Evolutionary conservation across 2,329 filamentous ascomycete species (phyloP), one percentile per base, ranked within the genome.

Genomic region (Sordariomycetes sp.): DNA sequence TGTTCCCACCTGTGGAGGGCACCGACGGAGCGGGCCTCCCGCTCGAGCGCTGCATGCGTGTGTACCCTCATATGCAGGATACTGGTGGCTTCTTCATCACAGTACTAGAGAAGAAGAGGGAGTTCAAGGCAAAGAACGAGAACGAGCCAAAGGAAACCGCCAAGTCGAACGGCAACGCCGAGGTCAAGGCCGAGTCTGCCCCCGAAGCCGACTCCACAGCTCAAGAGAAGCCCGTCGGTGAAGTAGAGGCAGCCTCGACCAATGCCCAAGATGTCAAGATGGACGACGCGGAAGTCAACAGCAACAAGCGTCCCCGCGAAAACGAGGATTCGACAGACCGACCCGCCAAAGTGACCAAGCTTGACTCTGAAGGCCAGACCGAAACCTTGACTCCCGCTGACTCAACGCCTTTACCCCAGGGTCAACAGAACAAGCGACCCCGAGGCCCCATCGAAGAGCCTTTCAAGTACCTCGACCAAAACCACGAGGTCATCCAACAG

Each of bases 21-120:
- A 59, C 63, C 25, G 62, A 66, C 19, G 74, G 71, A 35, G 66
- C 73, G 58, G 51, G 72, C 59, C 68, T 95, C 17, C 87, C 87
- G 12, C 71, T 96, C 14, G 85, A 95, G 49, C 76, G 83, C 39
- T 95, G 90, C 59, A 88, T 96, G 72, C 76, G 92, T 41, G 79
- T 98, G 6, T 98, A 96, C 56, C 85, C 88, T 21, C 92, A 98
- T 57, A 72, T 87, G 52, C 92, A 98, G 59, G 87, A 98, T 49
- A 98, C 92, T 4, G 92, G 92, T 36, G 90, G 83, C 16, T 98
- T 98, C 70, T 98, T 98, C 64, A 95, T 98, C 53, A 82, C 87
- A 1, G 88, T 95, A 1, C 63, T 98, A 14, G 84, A 95, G 65
- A 98, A 98, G 70, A 80, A 81, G 54, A 73, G 76, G 18, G 92